Conservation (phyloP, 2,329 filamentous ascomycete species). For the Penicillium thymicola region DNA sequence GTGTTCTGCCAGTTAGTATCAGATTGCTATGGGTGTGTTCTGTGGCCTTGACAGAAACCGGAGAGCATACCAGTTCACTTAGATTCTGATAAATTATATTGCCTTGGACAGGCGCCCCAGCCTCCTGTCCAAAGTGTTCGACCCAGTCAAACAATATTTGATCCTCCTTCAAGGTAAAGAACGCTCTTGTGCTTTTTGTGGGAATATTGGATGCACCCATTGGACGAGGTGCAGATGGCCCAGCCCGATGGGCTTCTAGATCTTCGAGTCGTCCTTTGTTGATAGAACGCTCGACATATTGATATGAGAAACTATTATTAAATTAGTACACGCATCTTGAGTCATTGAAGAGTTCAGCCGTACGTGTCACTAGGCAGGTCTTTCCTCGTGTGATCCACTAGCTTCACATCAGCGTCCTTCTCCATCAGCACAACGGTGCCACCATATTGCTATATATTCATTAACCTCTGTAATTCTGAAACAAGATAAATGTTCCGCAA, state of each 20-base stretch:
- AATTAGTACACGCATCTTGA: constrained; percentile 2
- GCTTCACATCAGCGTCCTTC: constrained; percentile 54
- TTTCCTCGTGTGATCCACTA: constrained; percentile 57
- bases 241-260: constrained; percentile 47
- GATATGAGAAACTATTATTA: constrained; percentile 51
- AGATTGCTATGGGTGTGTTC: background rate
- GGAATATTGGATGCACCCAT: constrained; percentile 42
- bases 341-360: constrained; percentile 21
- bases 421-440: constrained; percentile 54
- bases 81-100: constrained; percentile 48
- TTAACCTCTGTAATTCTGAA: background rate
- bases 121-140: constrained; percentile 32
- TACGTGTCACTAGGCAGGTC: constrained; percentile 50
- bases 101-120: constrained; percentile 34
- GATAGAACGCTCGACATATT: constrained; percentile 56
- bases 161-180: constrained; percentile 46
- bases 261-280: constrained; percentile 48
- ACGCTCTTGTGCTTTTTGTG: constrained; percentile 28
- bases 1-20: constrained; percentile 2
- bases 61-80: constrained; percentile 33
- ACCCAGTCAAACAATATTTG: constrained; percentile 46
- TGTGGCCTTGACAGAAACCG: background rate
- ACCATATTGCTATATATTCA: constrained; percentile 47
- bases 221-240: constrained; percentile 45
- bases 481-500: background rate